Evolutionary conservation across 2,329 filamentous ascomycete genomes (phyloP).

Genomic region (Fusarium coicis): DNA sequence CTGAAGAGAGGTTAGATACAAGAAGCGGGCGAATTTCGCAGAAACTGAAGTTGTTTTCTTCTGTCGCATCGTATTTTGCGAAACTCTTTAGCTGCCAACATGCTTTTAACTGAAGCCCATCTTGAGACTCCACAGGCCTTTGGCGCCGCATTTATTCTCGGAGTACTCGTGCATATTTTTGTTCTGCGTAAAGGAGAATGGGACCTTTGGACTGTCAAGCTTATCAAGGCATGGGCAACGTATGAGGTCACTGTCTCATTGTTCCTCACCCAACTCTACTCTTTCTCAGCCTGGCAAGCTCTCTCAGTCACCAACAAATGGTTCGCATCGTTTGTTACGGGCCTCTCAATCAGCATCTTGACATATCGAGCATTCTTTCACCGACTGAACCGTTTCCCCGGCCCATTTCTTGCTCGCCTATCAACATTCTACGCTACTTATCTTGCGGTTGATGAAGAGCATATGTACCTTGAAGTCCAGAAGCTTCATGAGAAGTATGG

Average conservation of each 20-base stretch:
- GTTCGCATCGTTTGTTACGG: background rate
- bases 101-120: background rate
- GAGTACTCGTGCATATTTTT: background rate
- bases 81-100: background rate
- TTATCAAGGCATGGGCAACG: background rate
- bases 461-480: conserved; percentile 19
- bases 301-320: background rate
- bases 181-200: conserved; percentile 21
- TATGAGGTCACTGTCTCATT: background rate
- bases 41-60: too few relatives aligned
- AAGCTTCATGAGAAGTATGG: conserved; percentile 27
- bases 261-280: background rate
- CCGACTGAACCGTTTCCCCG: conserved; percentile 18
- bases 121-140: background rate
- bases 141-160: background rate
- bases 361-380: conserved; percentile 26
- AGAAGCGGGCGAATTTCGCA: background rate
- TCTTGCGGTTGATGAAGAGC: background rate
- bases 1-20: background rate
- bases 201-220: conserved; percentile 4
- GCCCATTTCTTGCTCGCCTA: conserved; percentile 16
- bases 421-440: conserved; percentile 8
- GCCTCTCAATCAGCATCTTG: conserved; percentile 5
- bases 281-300: background rate
- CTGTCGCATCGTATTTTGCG: too few relatives aligned